Conservation (phyloP, 371 early-diverging fungal genomes). For the Apophysomyces variabilis region DNA sequence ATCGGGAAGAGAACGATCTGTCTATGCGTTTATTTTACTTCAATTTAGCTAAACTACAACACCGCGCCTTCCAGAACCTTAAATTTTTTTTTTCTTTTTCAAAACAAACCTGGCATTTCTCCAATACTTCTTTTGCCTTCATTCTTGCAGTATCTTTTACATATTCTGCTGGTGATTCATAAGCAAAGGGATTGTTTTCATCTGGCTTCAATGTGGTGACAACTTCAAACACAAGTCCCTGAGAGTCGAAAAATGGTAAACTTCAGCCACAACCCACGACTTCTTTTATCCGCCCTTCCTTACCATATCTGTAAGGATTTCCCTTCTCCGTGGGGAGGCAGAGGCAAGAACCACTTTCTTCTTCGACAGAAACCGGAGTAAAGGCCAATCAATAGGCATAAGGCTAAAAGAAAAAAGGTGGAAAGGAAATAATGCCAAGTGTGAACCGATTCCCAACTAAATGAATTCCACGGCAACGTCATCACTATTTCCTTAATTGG, state of each 20-base stretch:
- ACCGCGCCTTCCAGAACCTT: background rate
- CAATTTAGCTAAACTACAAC: background rate
- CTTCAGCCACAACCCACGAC: background rate
- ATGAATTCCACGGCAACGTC: too few species aligned
- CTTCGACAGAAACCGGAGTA: constrained; percentile 1
- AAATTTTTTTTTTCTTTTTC: constrained; percentile 1
- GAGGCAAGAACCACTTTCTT: constrained; percentile 79
- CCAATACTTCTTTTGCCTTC: constrained; percentile 47
- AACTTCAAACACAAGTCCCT: constrained; percentile 69
- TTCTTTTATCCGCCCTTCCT: background rate
- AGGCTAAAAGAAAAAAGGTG: too few species aligned
- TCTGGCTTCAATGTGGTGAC: constrained; percentile 48
- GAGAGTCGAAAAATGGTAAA: constrained; percentile 12
- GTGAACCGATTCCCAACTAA: too few species aligned
- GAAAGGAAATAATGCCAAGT: too few species aligned
- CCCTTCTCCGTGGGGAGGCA: constrained; percentile 79
- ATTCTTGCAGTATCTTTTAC: constrained; percentile 42
- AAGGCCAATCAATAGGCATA: constrained; percentile 1
- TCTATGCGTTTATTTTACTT: constrained; percentile 19
- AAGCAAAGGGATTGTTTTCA: constrained; percentile 35
- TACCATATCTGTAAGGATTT: constrained; percentile 72
- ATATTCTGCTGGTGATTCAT: constrained; percentile 33
- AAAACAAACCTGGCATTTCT: constrained; percentile 36
- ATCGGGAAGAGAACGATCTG: constrained; percentile 32
- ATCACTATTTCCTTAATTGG: too few species aligned